A percentile compares a stretch with the other conserved stretches of the same genome.
Evolutionary conservation across 2,329 filamentous ascomycete genomes (phyloP).

Genomic region (Phaeosphaeriaceae sp.): DNA sequence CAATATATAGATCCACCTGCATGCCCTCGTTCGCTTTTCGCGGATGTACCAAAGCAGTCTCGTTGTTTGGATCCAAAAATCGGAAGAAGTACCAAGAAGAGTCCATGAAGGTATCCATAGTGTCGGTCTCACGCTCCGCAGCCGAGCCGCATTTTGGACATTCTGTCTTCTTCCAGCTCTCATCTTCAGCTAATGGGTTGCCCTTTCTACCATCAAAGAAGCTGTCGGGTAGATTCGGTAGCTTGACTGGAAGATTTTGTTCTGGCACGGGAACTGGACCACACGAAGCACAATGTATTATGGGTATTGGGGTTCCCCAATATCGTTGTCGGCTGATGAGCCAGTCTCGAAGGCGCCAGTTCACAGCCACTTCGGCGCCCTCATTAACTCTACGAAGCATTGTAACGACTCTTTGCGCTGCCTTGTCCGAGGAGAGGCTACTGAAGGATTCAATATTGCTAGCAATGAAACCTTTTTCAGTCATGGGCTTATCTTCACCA

Average conservation of each 20-base stretch:
- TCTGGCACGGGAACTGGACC: constrained; percentile 80
- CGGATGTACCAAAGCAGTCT: constrained; percentile 66
- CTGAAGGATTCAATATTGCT: constrained; percentile 68
- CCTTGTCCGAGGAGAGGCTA: constrained; percentile 68
- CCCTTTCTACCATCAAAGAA: constrained; percentile 73
- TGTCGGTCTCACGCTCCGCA: constrained; percentile 86
- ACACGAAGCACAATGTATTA: constrained; percentile 79
- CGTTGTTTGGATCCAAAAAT: constrained; percentile 75
- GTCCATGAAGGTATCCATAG: constrained; percentile 96
- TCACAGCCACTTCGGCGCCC: constrained; percentile 69
- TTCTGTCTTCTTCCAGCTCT: constrained; percentile 74
- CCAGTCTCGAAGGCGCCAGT: constrained; percentile 87
- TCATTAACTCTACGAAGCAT: constrained; percentile 56
- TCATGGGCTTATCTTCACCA: constrained; percentile 62
- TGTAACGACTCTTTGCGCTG: constrained; percentile 64
- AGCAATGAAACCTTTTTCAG: constrained; percentile 72
- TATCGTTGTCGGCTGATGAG: constrained; percentile 90
- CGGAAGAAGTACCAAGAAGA: constrained; percentile 93
- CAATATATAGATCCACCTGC: constrained; percentile 87
- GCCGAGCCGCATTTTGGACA: constrained; percentile 76
- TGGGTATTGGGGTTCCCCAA: constrained; percentile 90
- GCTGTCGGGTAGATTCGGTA: constrained; percentile 72
- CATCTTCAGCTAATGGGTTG: constrained; percentile 75
- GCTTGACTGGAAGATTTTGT: constrained; percentile 74
- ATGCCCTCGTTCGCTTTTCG: constrained; percentile 62